These are phyloP conservation scores for Beauveria bassiana DNA, from an alignment of 2,329 filamentous ascomycete species.

Conservation along the genomic window DNA sequence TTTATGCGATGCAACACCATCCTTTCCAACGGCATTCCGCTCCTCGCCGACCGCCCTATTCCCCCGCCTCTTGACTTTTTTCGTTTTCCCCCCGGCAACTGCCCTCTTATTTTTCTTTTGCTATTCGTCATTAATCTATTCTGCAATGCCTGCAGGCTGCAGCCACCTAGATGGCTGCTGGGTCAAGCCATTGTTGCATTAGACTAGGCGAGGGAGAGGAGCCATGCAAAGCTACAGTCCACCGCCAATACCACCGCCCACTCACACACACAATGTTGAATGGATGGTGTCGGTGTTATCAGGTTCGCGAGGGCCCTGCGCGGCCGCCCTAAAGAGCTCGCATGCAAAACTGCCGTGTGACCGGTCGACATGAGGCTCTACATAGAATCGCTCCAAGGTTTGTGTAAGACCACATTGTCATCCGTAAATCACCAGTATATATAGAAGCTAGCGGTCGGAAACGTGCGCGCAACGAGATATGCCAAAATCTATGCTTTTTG, in stretches of 20 bases:
- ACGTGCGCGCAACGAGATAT: no score
- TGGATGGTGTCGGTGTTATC: not conserved
- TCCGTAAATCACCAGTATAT: not conserved
- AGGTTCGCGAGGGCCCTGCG: not conserved
- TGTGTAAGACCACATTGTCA: not conserved
- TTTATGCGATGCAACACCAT: not conserved
- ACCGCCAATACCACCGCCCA: constrained; percentile 1
- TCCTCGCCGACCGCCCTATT: not conserved
- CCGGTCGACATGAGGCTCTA: constrained; percentile 1
- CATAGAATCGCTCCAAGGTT: not conserved
- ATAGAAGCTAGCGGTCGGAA: not conserved
- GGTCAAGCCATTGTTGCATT: not conserved
- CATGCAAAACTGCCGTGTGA: constrained; percentile 8
- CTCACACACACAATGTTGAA: not conserved
- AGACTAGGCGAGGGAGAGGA: not conserved
- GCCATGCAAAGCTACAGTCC: not conserved
- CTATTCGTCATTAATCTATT: not conserved
- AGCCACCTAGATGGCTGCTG: not conserved
- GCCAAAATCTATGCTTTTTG: not conserved
- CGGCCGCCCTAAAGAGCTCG: not conserved
- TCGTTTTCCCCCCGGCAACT: not conserved
- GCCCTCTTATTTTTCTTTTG: not conserved
- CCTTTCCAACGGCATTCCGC: not conserved
- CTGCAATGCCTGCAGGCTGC: not conserved
- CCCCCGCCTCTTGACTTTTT: not conserved